Evolutionary conservation across 2,329 filamentous ascomycete species (phyloP), one percentile per base, ranked within the genome.

Genomic region (Nothomitra cinnamomea): DNA sequence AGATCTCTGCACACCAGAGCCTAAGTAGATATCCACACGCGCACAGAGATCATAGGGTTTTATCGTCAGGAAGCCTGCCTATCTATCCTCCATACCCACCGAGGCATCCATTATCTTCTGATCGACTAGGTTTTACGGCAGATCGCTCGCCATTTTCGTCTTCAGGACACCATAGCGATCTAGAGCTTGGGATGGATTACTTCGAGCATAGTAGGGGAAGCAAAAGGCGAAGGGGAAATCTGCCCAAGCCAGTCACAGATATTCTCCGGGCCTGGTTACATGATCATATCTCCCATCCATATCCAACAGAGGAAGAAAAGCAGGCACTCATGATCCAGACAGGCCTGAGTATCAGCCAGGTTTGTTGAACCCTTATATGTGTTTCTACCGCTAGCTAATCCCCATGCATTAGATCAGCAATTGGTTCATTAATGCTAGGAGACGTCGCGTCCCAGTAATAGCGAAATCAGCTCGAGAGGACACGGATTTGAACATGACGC

Each of bases 171-270:
- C 56, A 49, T 17, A 24, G 32, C 24, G 24, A 24, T 41, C 55
- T 54, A 12, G 59, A 62, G 12, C 58, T 61, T 56, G 56, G 57
- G 8, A 57, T 59, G 38, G 60, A 60, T 32, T 60, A 59, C 53
- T 62, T 58, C 41, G 60, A 62, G 42, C 60, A 24, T 5, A 49
- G 24, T 15, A 49, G 45, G 24, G 45, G 45, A 2, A 49, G 12
- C 45, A 49, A 49, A 49, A 71, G 73, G 64, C 75, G 87, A 52
- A 76, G 88, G 40, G 88, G 88, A 1, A 95, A 95, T 62, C 72
- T 95, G 2, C 88, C 88, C n/a, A 94, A 94, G 63, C 84, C 88
- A 53, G 86, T 87, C 0, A 95, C 87, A 0, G 85, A 89, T 63
- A 82, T 85, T 59, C 72, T 95, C 41, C 79, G 85, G 53, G 72